phyloP scores from a whole-genome alignment of 441 rosid genomes.

The Gossypium aridum region DNA sequence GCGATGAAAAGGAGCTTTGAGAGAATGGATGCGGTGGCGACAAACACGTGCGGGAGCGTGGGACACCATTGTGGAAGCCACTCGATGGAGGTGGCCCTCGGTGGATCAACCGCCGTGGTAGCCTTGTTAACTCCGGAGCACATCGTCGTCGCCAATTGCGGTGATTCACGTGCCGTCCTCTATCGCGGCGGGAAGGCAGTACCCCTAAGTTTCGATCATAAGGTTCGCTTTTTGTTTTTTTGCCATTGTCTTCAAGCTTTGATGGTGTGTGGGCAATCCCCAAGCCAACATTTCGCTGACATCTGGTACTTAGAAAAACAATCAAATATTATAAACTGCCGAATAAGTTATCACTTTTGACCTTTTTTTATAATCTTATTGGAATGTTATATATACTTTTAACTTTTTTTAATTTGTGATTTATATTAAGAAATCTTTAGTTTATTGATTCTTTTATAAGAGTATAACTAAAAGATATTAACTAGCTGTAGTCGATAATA shows the following conservation, averaged over 20 bases:
- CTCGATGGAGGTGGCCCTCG: conserved; percentile 36
- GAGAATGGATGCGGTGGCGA: conserved; percentile 54
- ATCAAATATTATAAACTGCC: not conserved
- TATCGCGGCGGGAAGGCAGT: conserved; percentile 50
- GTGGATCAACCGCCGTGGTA: conserved; percentile 69
- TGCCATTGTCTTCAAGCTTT: not conserved
- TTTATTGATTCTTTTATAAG: not conserved
- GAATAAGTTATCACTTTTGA: not conserved
- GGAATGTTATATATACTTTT: not conserved
- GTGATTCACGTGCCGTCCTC: conserved; percentile 84
- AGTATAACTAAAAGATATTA: not conserved
- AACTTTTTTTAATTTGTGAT: not conserved
- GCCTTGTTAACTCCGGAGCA: conserved; percentile 42
- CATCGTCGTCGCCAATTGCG: conserved; percentile 66
- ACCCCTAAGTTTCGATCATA: conserved; percentile 65
- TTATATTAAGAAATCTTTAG: not conserved
- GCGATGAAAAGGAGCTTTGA: conserved; percentile 45
- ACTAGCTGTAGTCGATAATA: not conserved
- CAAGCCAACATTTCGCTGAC: not conserved
- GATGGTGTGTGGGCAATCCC: not conserved
- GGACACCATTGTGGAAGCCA: conserved; percentile 35
- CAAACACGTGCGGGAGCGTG: conserved; percentile 31
- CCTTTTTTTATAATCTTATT: not conserved
- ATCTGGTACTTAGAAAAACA: not conserved
- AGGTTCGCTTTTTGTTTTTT: conserved; percentile 34